Base-by-base conservation (phyloP, 768 basidiomycete species). In the Boletus vermiculosoides region DNA sequence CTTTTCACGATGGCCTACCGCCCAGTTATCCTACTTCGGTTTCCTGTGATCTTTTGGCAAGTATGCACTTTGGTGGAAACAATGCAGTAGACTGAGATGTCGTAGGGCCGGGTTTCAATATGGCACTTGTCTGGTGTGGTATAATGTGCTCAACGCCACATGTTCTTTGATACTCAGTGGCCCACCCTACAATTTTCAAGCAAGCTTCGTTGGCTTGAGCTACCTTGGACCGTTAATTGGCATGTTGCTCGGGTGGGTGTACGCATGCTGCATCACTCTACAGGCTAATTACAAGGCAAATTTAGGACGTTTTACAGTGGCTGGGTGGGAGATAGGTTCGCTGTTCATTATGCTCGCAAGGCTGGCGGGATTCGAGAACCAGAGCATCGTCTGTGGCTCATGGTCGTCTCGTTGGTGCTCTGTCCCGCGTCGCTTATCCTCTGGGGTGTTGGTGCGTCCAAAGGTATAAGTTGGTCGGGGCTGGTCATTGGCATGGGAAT, bases 341-440 rank as follows among this genome's bases (percentile, higher is more conserved):
- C 64, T 22, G 64, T 66, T 50, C 51, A 48, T 15, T 59, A 59
- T 47, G 64, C 64, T 16, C 60, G 64, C 30, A 49, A 53, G 33
- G 63, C 57, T 6, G 23, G 8, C 25, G 64, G 64, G 22, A 46
- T 60, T 22, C 54, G 64, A 15, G 64, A 66, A 36, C 64, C 64
- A 9, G 64, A 66, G 34, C 61, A 66, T 40, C 61, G 64, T 16
- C 58, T 66, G n/a, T 66, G 64, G 64, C 61, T 65, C n/a, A 60
- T 66, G 61, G 40, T 66, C 30, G 58, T 63, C 20, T 66, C 64
- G 5, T 37, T 62, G 13, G 9, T 62, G 25, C 50, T 66, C 37
- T 63, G 61, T 20, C 60, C 64, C 9, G 49, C 58, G 3, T 62
- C 64, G 1, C 61, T 66, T 15, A 56, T 66, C 20, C 62, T 63